Evolutionary conservation across 163 green algal species (phyloP).

Genomic region (Scenedesmus sp.): DNA sequence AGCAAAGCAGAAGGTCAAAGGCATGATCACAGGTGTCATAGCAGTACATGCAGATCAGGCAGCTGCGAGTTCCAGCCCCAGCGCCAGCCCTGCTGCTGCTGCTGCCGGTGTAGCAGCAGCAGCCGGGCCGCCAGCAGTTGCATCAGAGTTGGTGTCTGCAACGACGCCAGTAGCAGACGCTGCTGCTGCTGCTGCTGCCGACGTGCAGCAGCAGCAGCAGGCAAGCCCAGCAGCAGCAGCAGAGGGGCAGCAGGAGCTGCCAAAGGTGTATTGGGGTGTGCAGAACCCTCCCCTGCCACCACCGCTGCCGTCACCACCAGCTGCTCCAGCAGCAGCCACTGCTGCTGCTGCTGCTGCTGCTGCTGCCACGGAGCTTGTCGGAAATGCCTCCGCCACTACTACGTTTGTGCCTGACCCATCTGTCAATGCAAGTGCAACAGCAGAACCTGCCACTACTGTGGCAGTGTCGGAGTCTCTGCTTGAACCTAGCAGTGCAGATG

Average conservation of each 20-base stretch:
- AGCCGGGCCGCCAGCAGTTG: background rate
- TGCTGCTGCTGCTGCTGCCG: background rate
- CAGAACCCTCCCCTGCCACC: background rate
- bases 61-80: background rate
- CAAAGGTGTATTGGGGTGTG: background rate
- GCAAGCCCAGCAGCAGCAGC: background rate
- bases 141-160: background rate
- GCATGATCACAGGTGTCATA: background rate
- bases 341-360: background rate
- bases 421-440: background rate
- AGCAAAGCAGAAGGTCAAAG: background rate
- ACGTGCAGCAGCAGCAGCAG: background rate
- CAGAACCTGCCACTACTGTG: background rate
- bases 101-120: background rate
- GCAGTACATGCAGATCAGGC: background rate
- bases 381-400: background rate
- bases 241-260: background rate
- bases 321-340: background rate
- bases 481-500: background rate
- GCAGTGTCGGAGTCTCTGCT: slow-evolving; percentile 22
- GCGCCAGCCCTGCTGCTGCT: background rate
- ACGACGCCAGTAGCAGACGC: background rate
- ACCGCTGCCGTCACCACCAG: background rate
- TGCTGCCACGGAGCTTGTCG: background rate
- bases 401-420: slow-evolving; percentile 1